Evolutionary conservation across 257 asterid genomes (phyloP).

Genomic region (Nicotiana noctiflora): DNA sequence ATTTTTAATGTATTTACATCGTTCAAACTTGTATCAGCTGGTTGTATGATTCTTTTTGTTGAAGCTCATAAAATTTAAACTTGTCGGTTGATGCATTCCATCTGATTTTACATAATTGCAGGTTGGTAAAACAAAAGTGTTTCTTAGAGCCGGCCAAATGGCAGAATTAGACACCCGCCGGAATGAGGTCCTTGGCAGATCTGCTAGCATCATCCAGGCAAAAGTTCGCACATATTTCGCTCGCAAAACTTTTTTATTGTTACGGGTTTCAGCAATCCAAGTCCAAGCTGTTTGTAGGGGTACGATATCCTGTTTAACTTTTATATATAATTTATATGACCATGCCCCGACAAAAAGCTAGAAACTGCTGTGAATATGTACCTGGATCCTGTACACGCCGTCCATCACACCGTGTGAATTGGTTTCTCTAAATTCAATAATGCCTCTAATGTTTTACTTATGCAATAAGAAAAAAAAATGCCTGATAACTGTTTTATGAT

Average conservation of each 20-base stretch:
- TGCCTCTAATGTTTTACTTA: neutral
- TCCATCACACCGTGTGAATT: neutral
- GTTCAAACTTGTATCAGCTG: neutral
- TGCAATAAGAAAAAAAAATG: neutral
- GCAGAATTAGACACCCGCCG: constrained; percentile 73
- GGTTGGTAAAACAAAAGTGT: constrained; percentile 88
- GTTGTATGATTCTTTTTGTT: neutral
- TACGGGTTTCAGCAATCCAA: constrained; percentile 45
- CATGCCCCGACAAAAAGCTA: neutral
- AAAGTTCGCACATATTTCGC: constrained; percentile 48
- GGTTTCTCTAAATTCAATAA: neutral
- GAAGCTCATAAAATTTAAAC: neutral
- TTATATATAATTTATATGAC: neutral
- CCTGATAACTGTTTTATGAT: neutral
- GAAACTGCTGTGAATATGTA: neutral
- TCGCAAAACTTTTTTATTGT: constrained; percentile 39
- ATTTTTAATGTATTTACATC: neutral
- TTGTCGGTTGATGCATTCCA: neutral
- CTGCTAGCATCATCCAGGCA: constrained; percentile 62
- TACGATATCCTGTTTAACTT: constrained; percentile 17
- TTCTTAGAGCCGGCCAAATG: constrained; percentile 95
- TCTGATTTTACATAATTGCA: constrained; percentile 26
- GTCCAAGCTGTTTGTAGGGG: constrained; percentile 78
- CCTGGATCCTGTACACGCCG: neutral
- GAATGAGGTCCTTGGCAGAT: constrained; percentile 65